These are phyloP conservation scores for Candolleomyces efflorescens DNA, from an alignment of 768 basidiomycete species.

Conservation along the genomic window DNA sequence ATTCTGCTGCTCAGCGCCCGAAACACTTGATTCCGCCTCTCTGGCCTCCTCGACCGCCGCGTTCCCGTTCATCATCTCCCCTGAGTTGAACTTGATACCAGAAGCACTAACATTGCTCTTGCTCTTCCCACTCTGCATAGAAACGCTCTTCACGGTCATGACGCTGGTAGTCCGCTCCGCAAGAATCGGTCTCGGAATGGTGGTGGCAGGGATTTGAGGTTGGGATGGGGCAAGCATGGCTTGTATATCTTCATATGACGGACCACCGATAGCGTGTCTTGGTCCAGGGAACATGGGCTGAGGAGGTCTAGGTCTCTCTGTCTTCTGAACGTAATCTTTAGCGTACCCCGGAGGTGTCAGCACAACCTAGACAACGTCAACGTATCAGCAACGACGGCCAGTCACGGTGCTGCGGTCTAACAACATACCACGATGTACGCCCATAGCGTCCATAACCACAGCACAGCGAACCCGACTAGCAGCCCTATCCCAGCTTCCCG, in stretches of 20 bases:
- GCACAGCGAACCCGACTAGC: conserved; percentile 54
- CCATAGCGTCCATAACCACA: conserved; percentile 76
- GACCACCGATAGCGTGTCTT: conserved; percentile 31
- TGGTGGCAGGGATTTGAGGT: background rate
- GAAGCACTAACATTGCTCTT: background rate
- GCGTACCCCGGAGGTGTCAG: conserved; percentile 69
- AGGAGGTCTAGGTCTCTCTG: background rate
- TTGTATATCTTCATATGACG: conserved; percentile 36
- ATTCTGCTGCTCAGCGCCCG: conserved; percentile 3
- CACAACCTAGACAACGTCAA: conserved; percentile 43
- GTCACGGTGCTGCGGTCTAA: background rate
- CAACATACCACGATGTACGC: conserved; percentile 68
- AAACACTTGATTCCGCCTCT: background rate
- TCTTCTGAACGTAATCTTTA: conserved; percentile 40
- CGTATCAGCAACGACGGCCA: background rate
- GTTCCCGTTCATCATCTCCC: conserved; percentile 7
- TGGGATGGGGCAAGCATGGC: background rate
- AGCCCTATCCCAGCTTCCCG: conserved; percentile 58
- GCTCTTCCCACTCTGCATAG: background rate
- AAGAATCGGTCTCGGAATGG: background rate
- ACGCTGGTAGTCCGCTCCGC: conserved; percentile 4
- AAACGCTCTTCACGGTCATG: conserved; percentile 6
- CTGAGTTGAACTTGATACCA: background rate
- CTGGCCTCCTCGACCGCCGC: background rate
- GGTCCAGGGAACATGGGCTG: background rate